Evolutionary conservation across 2,329 filamentous ascomycete genomes (phyloP).

Genomic region (Bipolaris cookei): DNA sequence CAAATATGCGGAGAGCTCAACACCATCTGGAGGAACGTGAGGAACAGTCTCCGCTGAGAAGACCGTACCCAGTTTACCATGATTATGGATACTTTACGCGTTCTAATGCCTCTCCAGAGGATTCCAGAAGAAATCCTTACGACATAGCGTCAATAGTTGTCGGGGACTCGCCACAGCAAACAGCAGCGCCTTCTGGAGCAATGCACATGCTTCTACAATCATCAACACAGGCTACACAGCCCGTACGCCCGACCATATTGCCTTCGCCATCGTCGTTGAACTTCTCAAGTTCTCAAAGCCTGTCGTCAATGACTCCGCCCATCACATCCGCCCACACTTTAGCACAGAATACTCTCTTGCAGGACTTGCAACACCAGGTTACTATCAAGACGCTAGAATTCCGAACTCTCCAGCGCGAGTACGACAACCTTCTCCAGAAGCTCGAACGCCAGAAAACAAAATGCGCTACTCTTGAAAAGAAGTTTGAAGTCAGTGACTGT

Average conservation of each 20-base stretch:
- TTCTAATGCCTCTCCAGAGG: slow-evolving; percentile 21
- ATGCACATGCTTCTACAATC: slow-evolving; percentile 41
- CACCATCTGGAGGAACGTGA: slow-evolving; percentile 30
- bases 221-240: slow-evolving; percentile 35
- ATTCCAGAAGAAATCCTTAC: slow-evolving; percentile 28
- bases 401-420: slow-evolving; percentile 61
- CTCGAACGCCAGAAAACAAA: slow-evolving; percentile 59
- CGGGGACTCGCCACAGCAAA: slow-evolving; percentile 30
- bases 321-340: slow-evolving; percentile 30
- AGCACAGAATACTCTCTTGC: slow-evolving; percentile 51
- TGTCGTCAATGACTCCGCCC: slow-evolving; percentile 37
- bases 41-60: slow-evolving; percentile 28
- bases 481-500: slow-evolving; percentile 45
- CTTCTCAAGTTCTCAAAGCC: slow-evolving; percentile 26
- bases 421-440: slow-evolving; percentile 60
- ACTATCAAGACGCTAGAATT: slow-evolving; percentile 61
- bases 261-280: slow-evolving; percentile 43
- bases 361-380: slow-evolving; percentile 62
- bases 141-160: slow-evolving; percentile 23
- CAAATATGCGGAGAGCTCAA: slow-evolving; percentile 35
- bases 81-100: slow-evolving; percentile 23
- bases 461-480: slow-evolving; percentile 57
- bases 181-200: slow-evolving; percentile 55
- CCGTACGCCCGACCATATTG: slow-evolving; percentile 29
- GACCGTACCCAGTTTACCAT: slow-evolving; percentile 23